Conservation (phyloP, 2,329 filamentous ascomycete genomes). For the Colletotrichum lupini region DNA sequence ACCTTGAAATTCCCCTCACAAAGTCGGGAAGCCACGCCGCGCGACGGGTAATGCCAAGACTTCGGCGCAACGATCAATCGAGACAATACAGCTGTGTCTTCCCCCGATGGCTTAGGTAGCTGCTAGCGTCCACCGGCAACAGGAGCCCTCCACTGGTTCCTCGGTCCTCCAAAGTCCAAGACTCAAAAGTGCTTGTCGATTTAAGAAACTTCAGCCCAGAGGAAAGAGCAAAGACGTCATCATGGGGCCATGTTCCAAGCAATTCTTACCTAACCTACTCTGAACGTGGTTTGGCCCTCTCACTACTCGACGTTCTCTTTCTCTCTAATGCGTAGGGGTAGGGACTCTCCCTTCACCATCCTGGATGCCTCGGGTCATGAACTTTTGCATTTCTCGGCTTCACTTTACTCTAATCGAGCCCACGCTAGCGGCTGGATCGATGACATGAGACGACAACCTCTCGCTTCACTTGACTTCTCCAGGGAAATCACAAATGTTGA, state of each 20-base stretch:
- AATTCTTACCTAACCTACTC: constrained; percentile 13
- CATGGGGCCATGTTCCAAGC: constrained; percentile 19
- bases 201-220: neutral
- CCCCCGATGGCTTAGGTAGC: neutral
- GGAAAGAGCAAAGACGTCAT: constrained; percentile 21
- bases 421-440: neutral
- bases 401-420: neutral
- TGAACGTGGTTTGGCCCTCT: neutral
- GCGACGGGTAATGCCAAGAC: constrained; percentile 10
- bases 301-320: neutral
- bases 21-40: neutral
- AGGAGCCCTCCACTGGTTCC: neutral
- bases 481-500: neutral
- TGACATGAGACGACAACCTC: neutral
- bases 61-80: constrained; percentile 10
- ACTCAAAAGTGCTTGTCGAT: neutral
- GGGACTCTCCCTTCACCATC: neutral
- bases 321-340: neutral
- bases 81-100: neutral
- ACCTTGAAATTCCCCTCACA: neutral
- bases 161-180: neutral
- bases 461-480: neutral
- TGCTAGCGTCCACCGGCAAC: neutral
- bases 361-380: constrained; percentile 8
- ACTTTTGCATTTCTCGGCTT: constrained; percentile 9